phyloP scores from a whole-genome alignment of 169 alveolate species.

The Eimeria sp. region DNA sequence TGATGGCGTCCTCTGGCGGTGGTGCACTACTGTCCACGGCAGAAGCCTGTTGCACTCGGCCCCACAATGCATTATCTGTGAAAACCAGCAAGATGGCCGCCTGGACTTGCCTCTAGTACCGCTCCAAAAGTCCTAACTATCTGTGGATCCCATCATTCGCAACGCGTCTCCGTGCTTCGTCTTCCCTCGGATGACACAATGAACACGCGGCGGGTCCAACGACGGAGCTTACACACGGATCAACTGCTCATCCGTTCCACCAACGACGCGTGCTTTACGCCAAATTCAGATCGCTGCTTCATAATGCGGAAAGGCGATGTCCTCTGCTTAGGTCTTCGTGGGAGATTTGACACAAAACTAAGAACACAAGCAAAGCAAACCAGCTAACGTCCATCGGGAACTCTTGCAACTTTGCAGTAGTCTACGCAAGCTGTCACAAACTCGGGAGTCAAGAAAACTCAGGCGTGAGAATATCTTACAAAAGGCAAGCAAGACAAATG shows the following conservation, averaged over 20 bases:
- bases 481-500: slow-evolving; percentile 79
- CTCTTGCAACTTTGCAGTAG: background rate
- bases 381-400: background rate
- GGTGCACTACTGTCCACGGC: slow-evolving; percentile 63
- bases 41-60: slow-evolving; percentile 38
- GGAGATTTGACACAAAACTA: slow-evolving; percentile 78
- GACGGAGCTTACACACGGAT: slow-evolving; percentile 47
- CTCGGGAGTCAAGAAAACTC: background rate
- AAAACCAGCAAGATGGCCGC: slow-evolving; percentile 20
- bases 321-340: slow-evolving; percentile 67
- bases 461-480: slow-evolving; percentile 12
- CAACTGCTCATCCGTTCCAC: slow-evolving; percentile 65
- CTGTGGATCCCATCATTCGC: slow-evolving; percentile 45
- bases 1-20: slow-evolving; percentile 36
- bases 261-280: slow-evolving; percentile 49
- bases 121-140: slow-evolving; percentile 54
- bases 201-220: slow-evolving; percentile 32
- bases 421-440: background rate
- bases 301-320: slow-evolving; percentile 42
- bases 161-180: slow-evolving; percentile 42
- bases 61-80: slow-evolving; percentile 22
- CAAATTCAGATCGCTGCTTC: slow-evolving; percentile 27
- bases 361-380: background rate
- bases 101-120: background rate
- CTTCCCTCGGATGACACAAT: slow-evolving; percentile 54